Evolutionary conservation across 2,329 filamentous ascomycete species (phyloP), one percentile per base, ranked within the genome.

Genomic region (Mariannaea sp.): DNA sequence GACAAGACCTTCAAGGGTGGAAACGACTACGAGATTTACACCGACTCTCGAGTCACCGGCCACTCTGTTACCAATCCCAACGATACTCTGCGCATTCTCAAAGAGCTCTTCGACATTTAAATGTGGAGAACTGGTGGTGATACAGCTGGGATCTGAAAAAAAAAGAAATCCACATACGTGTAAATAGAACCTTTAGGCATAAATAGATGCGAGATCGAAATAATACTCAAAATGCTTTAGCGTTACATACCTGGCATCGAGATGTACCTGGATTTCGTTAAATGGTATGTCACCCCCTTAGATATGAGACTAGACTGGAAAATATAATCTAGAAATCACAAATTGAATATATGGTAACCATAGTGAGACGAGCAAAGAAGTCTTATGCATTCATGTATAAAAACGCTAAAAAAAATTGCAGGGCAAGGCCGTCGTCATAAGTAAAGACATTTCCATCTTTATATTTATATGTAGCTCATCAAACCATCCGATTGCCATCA

Each of bases 11-110:
- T 85, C 70, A 75, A 87, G 72, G 93, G 94, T 59, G 94, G 94
- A 57, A 99, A 97, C 73, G 94, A 99, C 75, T 93, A 87, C 71
- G 93, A 97, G 79, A 97, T 99, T 70, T 97, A 88, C 74, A 80
- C 77, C 61, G 93, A 97, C 71, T 69, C 81, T 49, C 82, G 93
- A 68, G 95, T 90, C 29, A 86, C 88, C 55, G 94, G 94, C 2
- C 94, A 99, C 75, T 80, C 86, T 20, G 94, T 97, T 61, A 84
- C 80, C 62, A 83, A 81, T 35, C 93, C 93, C 6, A 87, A 92
- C 52, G 91, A 97, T 68, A 97, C 92, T 39, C 85, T 89, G 67
- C 82, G 76, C 64, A 80, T 90, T 72, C 69, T 99, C 66, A 93
- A 87, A 80, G 85, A 94, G 79, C 65, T 94, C 45, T 96, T 97